These are phyloP conservation scores for Cupressus sempervirens DNA, from an alignment of 75 land plant species.

Conservation along the genomic window DNA sequence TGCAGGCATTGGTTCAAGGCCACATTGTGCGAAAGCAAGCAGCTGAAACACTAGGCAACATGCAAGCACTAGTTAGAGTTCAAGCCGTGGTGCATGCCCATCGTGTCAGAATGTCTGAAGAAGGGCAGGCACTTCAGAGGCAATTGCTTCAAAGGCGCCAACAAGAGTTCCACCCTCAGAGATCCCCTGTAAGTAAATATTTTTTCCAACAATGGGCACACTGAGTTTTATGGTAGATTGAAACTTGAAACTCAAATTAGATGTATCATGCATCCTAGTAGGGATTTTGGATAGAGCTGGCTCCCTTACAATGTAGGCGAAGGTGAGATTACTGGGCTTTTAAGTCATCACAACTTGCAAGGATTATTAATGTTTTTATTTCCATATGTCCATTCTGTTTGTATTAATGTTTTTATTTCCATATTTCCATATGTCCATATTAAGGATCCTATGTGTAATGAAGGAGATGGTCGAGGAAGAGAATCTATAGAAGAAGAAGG, in stretches of 20 bases:
- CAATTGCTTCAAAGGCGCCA: slow-evolving; percentile 29
- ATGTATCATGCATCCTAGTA: background rate
- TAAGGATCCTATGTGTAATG: no score
- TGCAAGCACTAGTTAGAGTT: slow-evolving; percentile 81
- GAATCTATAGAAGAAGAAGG: no score
- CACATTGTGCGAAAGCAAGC: slow-evolving; percentile 74
- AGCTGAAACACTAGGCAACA: slow-evolving; percentile 56
- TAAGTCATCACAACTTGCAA: no score
- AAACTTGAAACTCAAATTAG: background rate
- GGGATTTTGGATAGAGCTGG: background rate
- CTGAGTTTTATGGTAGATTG: background rate
- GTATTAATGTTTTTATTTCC: no score
- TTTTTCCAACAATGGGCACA: background rate
- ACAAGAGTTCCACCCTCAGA: slow-evolving; percentile 12
- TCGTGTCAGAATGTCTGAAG: slow-evolving; percentile 61
- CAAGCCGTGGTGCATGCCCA: slow-evolving; percentile 77
- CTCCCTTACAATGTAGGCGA: background rate
- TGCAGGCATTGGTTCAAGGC: slow-evolving; percentile 78
- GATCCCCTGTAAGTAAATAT: background rate
- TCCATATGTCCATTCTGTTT: no score
- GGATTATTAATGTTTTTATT: no score
- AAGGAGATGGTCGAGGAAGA: no score
- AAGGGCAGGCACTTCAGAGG: slow-evolving; percentile 37
- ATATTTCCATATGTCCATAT: no score
- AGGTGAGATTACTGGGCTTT: background rate